Conservation (phyloP, 257 asterid species). For the Plantago major region DNA sequence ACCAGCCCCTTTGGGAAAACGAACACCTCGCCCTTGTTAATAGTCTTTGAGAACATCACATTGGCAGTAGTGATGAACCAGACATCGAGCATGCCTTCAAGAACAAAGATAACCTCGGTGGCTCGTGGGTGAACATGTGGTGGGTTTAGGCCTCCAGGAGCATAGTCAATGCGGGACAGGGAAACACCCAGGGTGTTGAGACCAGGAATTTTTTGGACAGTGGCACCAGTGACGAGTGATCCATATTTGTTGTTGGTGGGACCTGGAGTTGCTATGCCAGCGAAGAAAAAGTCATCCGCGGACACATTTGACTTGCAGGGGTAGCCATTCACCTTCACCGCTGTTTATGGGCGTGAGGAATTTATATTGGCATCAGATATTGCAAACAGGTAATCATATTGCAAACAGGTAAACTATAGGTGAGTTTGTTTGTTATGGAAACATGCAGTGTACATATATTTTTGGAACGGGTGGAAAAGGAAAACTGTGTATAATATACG, state of each 20-base stretch:
- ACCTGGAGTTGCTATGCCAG: slow-evolving; percentile 38
- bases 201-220: slow-evolving; percentile 54
- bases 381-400: too few relatives aligned
- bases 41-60: slow-evolving; percentile 39
- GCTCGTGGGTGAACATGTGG: slow-evolving; percentile 79
- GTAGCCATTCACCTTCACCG: slow-evolving; percentile 45
- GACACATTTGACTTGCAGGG: slow-evolving; percentile 45
- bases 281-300: slow-evolving; percentile 57
- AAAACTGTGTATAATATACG: background rate
- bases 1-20: slow-evolving; percentile 56
- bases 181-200: slow-evolving; percentile 77
- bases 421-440: background rate
- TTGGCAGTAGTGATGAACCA: slow-evolving; percentile 72
- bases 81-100: slow-evolving; percentile 50
- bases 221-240: slow-evolving; percentile 51
- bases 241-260: slow-evolving; percentile 45
- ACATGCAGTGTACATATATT: background rate
- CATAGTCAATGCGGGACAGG: slow-evolving; percentile 64
- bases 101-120: slow-evolving; percentile 51
- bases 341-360: slow-evolving; percentile 20
- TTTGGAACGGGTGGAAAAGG: background rate
- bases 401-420: too few relatives aligned
- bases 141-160: slow-evolving; percentile 61
- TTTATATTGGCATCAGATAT: too few relatives aligned
- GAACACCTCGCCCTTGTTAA: slow-evolving; percentile 46